These are phyloP conservation scores for Zymoseptoria tritici DNA, from an alignment of 2,329 filamentous ascomycete species.

Conservation along the genomic window DNA sequence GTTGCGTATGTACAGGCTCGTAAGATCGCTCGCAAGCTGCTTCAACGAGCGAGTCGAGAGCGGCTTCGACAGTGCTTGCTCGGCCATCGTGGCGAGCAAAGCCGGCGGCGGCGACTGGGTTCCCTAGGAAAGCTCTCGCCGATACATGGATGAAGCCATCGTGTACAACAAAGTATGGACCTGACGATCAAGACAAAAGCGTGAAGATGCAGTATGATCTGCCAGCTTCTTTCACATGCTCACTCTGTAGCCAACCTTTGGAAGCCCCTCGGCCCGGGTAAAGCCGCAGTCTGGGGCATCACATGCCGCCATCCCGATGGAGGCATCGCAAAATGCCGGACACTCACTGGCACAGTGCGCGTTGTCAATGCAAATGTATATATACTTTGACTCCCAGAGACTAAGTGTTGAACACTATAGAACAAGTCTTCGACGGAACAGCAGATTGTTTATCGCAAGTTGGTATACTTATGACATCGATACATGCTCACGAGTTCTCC, in stretches of 20 bases:
- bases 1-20: slow-evolving; percentile 66
- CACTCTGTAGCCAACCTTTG: neutral
- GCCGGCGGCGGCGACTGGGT: no score
- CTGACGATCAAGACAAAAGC: neutral
- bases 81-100: slow-evolving; percentile 14
- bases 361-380: no score
- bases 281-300: neutral
- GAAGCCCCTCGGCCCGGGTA: neutral
- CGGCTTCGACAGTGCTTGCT: slow-evolving; percentile 8
- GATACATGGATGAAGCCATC: neutral
- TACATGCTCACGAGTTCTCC: no score
- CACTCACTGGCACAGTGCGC: neutral
- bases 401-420: no score
- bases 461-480: no score
- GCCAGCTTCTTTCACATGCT: slow-evolving; percentile 5
- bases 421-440: no score
- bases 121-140: neutral
- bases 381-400: no score
- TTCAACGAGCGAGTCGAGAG: slow-evolving; percentile 28
- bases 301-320: neutral
- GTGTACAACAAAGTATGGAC: neutral
- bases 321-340: neutral
- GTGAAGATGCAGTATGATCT: neutral
- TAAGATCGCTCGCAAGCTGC: slow-evolving; percentile 44
- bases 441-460: no score